Evolutionary conservation across 75 land plant species (phyloP), one percentile per base, ranked within the genome.

Genomic region (Picea glauca): DNA sequence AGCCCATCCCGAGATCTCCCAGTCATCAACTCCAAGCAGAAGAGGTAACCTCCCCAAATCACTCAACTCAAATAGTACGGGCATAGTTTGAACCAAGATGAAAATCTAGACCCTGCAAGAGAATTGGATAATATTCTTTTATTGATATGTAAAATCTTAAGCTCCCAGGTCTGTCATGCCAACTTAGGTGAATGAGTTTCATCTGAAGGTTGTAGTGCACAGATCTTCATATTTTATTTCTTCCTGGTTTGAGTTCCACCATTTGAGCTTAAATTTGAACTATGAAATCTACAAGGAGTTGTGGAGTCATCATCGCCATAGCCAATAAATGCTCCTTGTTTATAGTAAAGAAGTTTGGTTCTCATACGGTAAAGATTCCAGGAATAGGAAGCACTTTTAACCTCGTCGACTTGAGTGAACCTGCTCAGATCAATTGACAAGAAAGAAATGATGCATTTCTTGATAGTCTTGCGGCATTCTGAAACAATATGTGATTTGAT

Each of bases 391-490:
- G 82, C 58, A 56, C 91, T 87, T 21, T 76, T 81, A 31, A 89
- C 74, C 77, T 89, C 89, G 64, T 87, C 91, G 9, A 84, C 78
- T 65, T 87, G 89, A 62, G 85, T 79, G 76, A 87, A 90, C 54
- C 92, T 74, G 62, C 92, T 90, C 50, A 83, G 76, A 77, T 90
- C 92, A 32, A 85, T 81, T n/a, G 84, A 81, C 9, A 83, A n/a
- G n/a, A n/a, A n/a, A n/a, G n/a, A n/a, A n/a, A n/a, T n/a, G n/a
- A n/a, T n/a, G n/a, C n/a, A n/a, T 58, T 90, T 90, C 81, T 86
- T 88, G 59, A 85, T 83, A 26, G 88, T 78, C 75, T 86, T 90
- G 38, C 23, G 79, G 61, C 84, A 87, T 15, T 83, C 62, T 26
- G 89, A 76, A 76, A 77, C 87, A 46, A 15, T n/a, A n/a, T n/a